Evolutionary conservation across 768 basidiomycete species (phyloP).

Genomic region (Gyrodon lividus): DNA sequence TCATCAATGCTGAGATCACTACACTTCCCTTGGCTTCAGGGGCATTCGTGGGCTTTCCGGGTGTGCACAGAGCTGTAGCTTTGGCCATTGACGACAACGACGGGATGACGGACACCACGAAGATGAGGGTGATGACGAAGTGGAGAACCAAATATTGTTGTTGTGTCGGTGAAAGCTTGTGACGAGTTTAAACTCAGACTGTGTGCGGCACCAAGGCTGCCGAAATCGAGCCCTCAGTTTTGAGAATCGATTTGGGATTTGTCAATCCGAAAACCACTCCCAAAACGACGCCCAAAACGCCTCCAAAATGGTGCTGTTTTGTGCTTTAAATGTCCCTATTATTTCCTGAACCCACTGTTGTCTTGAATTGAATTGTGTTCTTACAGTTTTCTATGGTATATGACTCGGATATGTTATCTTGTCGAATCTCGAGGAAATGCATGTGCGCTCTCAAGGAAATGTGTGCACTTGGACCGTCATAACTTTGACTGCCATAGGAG

Average conservation of each 20-base stretch:
- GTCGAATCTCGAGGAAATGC: too few species aligned
- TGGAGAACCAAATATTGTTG: neutral
- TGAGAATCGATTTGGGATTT: neutral
- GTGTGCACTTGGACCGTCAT: too few species aligned
- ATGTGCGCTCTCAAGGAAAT: too few species aligned
- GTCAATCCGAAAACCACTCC: neutral
- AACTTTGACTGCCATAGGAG: too few species aligned
- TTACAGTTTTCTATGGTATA: too few species aligned
- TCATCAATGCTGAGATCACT: too few species aligned
- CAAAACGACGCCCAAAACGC: neutral
- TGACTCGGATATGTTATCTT: too few species aligned
- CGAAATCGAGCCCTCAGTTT: neutral
- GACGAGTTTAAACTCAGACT: neutral
- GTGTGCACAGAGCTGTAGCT: neutral
- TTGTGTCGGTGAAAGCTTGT: neutral
- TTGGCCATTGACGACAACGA: neutral
- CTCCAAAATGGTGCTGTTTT: neutral
- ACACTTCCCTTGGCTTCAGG: neutral
- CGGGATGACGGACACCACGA: neutral
- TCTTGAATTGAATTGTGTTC: too few species aligned
- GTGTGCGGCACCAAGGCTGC: neutral
- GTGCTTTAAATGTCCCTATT: slow-evolving; percentile 9
- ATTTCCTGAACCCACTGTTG: too few species aligned
- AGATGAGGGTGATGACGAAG: neutral
- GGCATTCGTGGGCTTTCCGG: neutral